Conservation (phyloP, 768 basidiomycete species). For the Lactifluus pinguis region DNA sequence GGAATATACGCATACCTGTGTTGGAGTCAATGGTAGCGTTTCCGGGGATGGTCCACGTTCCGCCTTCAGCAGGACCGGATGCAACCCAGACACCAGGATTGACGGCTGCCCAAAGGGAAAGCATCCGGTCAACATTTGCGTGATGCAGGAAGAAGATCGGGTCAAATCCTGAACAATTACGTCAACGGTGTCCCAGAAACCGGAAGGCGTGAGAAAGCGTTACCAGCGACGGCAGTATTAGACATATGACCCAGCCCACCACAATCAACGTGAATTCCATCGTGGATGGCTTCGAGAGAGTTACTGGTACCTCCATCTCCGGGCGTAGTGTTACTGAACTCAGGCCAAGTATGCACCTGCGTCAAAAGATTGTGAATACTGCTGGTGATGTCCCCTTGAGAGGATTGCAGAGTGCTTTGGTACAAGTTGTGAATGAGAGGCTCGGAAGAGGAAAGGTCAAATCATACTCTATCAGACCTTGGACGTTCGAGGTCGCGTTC, state of each 20-base stretch:
- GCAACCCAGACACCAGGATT: conserved; percentile 35
- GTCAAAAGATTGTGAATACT: conserved; percentile 29
- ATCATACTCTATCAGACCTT: conserved; percentile 24
- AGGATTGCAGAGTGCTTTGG: conserved; percentile 1
- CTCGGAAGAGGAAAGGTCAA: neutral
- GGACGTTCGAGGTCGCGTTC: conserved; percentile 22
- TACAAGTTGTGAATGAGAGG: neutral
- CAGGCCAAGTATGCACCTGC: conserved; percentile 32
- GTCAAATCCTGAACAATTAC: conserved; percentile 35
- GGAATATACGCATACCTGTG: conserved; percentile 6
- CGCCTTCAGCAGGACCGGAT: conserved; percentile 15
- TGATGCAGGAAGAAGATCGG: conserved; percentile 50
- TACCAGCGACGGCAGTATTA: conserved; percentile 27
- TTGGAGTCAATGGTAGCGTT: neutral
- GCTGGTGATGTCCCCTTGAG: conserved; percentile 7
- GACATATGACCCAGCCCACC: conserved; percentile 25
- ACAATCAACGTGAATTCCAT: conserved; percentile 30
- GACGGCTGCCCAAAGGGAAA: conserved; percentile 42
- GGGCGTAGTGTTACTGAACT: conserved; percentile 38
- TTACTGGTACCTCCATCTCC: conserved; percentile 33
- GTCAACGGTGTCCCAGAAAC: conserved; percentile 11
- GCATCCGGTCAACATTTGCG: conserved; percentile 43
- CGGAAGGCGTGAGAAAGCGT: conserved; percentile 30
- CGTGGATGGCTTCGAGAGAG: conserved; percentile 44
- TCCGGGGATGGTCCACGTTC: conserved; percentile 11